Conservation (phyloP, 352 stramenopile species). For the Phytophthora citricola region DNA sequence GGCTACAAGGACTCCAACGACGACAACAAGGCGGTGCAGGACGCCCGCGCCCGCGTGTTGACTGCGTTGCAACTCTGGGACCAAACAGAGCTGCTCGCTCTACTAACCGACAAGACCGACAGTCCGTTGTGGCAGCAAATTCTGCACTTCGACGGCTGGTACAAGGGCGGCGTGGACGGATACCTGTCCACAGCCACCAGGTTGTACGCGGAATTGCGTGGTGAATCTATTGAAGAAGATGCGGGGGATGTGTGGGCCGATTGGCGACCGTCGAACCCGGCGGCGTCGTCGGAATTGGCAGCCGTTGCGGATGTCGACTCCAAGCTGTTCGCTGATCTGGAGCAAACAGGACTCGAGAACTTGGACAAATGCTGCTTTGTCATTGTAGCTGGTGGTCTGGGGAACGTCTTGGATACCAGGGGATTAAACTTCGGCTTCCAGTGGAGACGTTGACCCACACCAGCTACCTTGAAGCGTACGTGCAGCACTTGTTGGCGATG, state of each 20-base stretch:
- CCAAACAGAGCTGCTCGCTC: slow-evolving; percentile 51
- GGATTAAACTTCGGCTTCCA: slow-evolving; percentile 97
- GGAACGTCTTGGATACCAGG: slow-evolving; percentile 96
- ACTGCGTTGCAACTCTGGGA: slow-evolving; percentile 43
- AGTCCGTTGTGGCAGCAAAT: slow-evolving; percentile 50
- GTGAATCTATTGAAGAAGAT: slow-evolving; percentile 17
- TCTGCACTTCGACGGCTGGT: slow-evolving; percentile 71
- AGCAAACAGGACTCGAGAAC: slow-evolving; percentile 57
- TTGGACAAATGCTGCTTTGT: slow-evolving; percentile 93
- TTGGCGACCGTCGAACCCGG: slow-evolving; percentile 60
- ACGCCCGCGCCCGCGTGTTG: slow-evolving; percentile 27
- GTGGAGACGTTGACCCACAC: slow-evolving; percentile 92
- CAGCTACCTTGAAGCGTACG: slow-evolving; percentile 95
- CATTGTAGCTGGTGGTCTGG: slow-evolving; percentile 97
- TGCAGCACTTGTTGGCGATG: slow-evolving; percentile 94
- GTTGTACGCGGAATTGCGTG: slow-evolving; percentile 45
- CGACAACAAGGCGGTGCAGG: slow-evolving; percentile 12
- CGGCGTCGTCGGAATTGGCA: slow-evolving; percentile 32
- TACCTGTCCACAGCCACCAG: slow-evolving; percentile 61
- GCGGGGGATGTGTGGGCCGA: slow-evolving; percentile 34
- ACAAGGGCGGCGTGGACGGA: slow-evolving; percentile 62
- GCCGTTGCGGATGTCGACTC: slow-evolving; percentile 47
- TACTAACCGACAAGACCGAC: slow-evolving; percentile 23
- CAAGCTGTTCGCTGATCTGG: slow-evolving; percentile 51
- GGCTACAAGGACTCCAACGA: slow-evolving; percentile 22